Evolutionary conservation across 345 rosid species (phyloP), one percentile per base, ranked within the genome.

Genomic region (Corchorus capsularis): DNA sequence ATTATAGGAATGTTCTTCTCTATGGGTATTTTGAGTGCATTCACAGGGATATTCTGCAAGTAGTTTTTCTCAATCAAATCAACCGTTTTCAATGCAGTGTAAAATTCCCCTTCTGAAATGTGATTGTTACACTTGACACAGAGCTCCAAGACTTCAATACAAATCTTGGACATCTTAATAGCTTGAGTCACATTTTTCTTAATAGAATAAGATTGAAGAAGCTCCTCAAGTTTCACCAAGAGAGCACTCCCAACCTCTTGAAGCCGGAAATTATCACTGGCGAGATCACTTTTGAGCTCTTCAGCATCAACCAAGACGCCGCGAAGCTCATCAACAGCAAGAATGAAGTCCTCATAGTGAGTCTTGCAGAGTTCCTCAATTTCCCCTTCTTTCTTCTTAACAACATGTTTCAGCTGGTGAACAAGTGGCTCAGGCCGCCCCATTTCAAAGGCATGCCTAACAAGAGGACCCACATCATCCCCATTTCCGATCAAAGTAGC

Each of bases 281-380:
- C 85, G 3, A 96, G 99, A 71, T 92, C 96, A 60, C 96, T 85
- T 82, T 96, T 96, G 1, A 96, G 86, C 83, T 91, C 96, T 74
- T 96, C 99, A 1, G 98, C 98, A 74, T 96, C 99, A 73, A 91
- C 97, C 63, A 93, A 73, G 72, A 96, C 97, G 53, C 97, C 98
- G 22, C 99, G 99, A 62, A 96, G 98, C 89, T 93, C 98, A 79
- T 93, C 99, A 71, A 96, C 99, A 0, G 99, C 99, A 34, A 86
- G 88, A 78, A 96, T 96, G 79, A 96, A 96, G 50, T 96, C 99
- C 84, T 96, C 98, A 15, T 96, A 96, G 65, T 96, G 98, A 4
- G 93, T 86, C 92, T 96, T 93, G 85, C 99, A 96, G n/a, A 96
- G 88, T 62, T 93, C 99, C 91, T 96, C 99, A 0, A 96, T 96